Percentiles rank a stretch among this genome's conserved stretches.
phyloP scores from a whole-genome alignment of 441 rosid genomes.

The Viola pubescens region DNA sequence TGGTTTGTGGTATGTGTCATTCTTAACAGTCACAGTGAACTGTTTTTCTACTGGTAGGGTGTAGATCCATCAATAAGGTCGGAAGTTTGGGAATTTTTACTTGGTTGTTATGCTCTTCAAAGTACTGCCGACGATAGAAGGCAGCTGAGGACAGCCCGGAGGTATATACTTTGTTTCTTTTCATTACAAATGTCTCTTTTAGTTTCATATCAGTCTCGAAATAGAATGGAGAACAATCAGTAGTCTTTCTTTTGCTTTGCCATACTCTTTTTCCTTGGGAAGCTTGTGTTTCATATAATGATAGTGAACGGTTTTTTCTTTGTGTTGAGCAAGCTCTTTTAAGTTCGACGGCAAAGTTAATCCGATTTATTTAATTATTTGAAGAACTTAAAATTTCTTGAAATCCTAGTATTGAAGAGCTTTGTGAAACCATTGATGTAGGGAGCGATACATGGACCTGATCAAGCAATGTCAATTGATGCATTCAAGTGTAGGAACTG shows the following conservation, averaged over 20 bases:
- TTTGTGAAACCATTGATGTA: conserved; percentile 32
- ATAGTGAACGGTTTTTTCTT: not conserved
- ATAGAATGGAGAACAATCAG: too few species aligned
- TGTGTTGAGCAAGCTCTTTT: not conserved
- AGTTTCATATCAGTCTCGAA: too few species aligned
- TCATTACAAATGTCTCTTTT: too few species aligned
- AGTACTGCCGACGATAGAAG: conserved; percentile 73
- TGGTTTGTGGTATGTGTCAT: too few species aligned
- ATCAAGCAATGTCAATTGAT: conserved; percentile 71
- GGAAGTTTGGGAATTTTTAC: conserved; percentile 98
- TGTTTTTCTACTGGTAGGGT: conserved; percentile 48
- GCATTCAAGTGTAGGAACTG: conserved; percentile 95
- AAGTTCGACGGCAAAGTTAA: not conserved
- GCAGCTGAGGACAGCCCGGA: conserved; percentile 70
- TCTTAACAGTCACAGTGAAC: too few species aligned
- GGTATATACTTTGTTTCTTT: conserved; percentile 35
- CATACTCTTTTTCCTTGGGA: too few species aligned
- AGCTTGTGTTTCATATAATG: too few species aligned
- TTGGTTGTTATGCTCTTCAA: conserved; percentile 79
- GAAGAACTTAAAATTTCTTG: not conserved
- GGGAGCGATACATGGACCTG: conserved; percentile 67
- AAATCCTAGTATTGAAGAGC: not conserved
- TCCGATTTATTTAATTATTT: not conserved
- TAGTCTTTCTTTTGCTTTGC: too few species aligned
- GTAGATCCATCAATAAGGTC: conserved; percentile 89